Evolutionary conservation across 2,329 filamentous ascomycete species (phyloP), one percentile per base, ranked within the genome.

Genomic region (Neopestalotiopsis sp.): DNA sequence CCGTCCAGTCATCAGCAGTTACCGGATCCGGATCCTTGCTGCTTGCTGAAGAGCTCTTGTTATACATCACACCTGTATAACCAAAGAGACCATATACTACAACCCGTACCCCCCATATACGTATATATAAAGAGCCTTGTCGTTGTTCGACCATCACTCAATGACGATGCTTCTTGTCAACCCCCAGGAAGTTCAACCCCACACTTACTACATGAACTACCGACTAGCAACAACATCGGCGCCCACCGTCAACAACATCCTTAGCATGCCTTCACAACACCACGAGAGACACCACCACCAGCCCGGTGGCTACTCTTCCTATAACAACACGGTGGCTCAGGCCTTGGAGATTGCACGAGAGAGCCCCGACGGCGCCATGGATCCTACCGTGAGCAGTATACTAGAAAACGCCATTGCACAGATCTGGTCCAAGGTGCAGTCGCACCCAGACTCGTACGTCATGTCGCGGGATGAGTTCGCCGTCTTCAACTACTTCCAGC

Each of bases 401-500:
- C 89, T 97, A 52, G 90, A 94, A 77, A 79, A 79, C 65, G 90
- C 88, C 38, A 82, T 94, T 64, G 76, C 81, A 1, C 83, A 87
- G 71, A 88, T 95, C 71, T 95, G 93, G 92, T 78, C 77, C 58
- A 90, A 89, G 74, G 86, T 97, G 68, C 82, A 90, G 74, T 83
- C 84, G 3, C 83, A 91, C 40, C 92, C 92, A 1, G 81, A 87
- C 65, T 84, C 84, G n/a, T 97, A 95, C 79, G 80, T 96, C 72
- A 90, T 97, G 83, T 89, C 84, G 42, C 84, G 87, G 71, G 90
- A 94, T 79, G 94, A 97, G 81, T 97, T 96, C 76, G 89, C 92
- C 67, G 86, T 97, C 70, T 94, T 97, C 88, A 97, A 96, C 83
- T 95, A 91, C 80, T 95, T 92, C 79, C 91, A 92, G 71, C 81